Evolutionary conservation across 352 stramenopile species (phyloP).

Genomic region (Thraustochytrium sp.): DNA sequence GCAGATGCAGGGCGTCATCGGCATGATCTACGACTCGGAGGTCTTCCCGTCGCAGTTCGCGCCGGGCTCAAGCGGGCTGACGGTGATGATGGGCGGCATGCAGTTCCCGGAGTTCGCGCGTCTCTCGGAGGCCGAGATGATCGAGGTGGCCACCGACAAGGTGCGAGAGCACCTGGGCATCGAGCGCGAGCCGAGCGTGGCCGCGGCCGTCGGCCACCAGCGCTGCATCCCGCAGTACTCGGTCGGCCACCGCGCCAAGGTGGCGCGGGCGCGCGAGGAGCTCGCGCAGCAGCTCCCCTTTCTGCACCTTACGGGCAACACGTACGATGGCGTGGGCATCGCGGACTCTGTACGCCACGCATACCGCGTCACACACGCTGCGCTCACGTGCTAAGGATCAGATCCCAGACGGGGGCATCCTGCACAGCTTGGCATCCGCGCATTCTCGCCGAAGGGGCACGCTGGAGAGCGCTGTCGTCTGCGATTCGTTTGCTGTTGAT

Average conservation of each 20-base stretch:
- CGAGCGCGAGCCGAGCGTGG: conserved; percentile 57
- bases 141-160: conserved; percentile 62
- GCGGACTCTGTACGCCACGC: conserved; percentile 64
- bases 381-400: too few species aligned
- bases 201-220: conserved; percentile 57
- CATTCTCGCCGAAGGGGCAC: too few species aligned
- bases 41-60: conserved; percentile 73
- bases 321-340: conserved; percentile 74
- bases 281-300: conserved; percentile 53
- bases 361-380: too few species aligned
- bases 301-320: conserved; percentile 67
- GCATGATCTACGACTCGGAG: conserved; percentile 76
- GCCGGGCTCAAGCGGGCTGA: conserved; percentile 52
- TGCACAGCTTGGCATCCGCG: too few species aligned
- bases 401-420: too few species aligned
- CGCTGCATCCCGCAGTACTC: conserved; percentile 76
- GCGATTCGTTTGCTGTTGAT: too few species aligned
- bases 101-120: conserved; percentile 62
- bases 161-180: conserved; percentile 68
- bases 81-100: conserved; percentile 71
- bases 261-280: conserved; percentile 61
- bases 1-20: conserved; percentile 66
- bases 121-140: conserved; percentile 56
- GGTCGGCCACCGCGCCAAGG: conserved; percentile 64
- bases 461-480: too few species aligned